These are phyloP conservation scores for Rhododendron ovatum DNA, from an alignment of 148 eudicot genomes.

Conservation along the genomic window DNA sequence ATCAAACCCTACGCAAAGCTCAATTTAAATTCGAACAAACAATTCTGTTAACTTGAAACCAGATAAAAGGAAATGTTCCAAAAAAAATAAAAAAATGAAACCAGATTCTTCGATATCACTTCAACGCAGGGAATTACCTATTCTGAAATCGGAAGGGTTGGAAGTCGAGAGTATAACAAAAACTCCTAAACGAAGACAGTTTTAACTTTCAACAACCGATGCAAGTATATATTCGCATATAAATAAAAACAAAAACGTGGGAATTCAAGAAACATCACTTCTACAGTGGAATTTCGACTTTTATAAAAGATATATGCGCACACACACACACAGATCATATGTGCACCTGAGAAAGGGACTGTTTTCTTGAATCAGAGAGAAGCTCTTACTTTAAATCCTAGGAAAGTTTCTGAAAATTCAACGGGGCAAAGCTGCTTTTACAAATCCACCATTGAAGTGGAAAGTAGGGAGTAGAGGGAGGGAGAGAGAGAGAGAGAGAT, in stretches of 20 bases:
- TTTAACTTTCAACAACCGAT: not conserved
- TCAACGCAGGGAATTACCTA: not conserved
- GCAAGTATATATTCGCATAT: not conserved
- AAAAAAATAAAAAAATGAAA: too few species aligned
- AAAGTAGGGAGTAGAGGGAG: not conserved
- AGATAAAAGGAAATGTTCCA: too few species aligned
- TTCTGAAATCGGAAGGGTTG: not conserved
- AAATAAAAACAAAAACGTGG: not conserved
- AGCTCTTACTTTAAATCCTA: conserved; percentile 3
- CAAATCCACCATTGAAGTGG: not conserved
- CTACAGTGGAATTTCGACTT: not conserved
- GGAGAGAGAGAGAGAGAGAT: conserved; percentile 1
- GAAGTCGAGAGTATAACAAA: not conserved
- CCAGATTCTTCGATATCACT: not conserved
- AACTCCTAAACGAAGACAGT: not conserved
- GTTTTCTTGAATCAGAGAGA: not conserved
- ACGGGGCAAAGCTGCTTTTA: not conserved
- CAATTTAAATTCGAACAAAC: not conserved
- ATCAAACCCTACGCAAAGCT: not conserved
- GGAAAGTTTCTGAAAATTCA: conserved; percentile 7
- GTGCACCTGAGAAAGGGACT: conserved; percentile 12
- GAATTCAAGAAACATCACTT: not conserved
- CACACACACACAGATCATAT: not conserved
- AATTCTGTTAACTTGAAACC: not conserved
- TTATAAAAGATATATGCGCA: not conserved